A percentile compares a stretch with the other conserved stretches of the same genome.
Conservation (phyloP, 1,284 basidiomycete species). For the Clitocybe nebularis region DNA sequence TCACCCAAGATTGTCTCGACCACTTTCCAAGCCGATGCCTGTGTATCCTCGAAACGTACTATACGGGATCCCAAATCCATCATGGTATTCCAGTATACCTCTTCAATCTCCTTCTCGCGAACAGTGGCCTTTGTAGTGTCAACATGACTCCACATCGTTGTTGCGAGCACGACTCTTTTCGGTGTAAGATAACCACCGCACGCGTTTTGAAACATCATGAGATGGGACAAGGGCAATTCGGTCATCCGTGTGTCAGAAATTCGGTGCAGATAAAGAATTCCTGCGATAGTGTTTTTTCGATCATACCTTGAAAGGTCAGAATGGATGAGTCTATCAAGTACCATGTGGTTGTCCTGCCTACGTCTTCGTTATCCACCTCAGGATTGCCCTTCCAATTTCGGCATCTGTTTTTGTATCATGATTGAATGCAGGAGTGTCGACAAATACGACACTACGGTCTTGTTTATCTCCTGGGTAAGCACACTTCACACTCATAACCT, state of each 20-base stretch:
- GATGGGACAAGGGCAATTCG: slow-evolving; percentile 13
- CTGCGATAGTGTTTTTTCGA: slow-evolving; percentile 12
- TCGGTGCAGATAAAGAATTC: slow-evolving; percentile 20
- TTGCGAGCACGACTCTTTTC: slow-evolving; percentile 13
- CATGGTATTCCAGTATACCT: slow-evolving; percentile 16
- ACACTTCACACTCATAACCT: slow-evolving; percentile 12
- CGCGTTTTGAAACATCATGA: slow-evolving; percentile 15
- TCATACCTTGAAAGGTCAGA: slow-evolving; percentile 1
- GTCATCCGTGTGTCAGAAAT: slow-evolving; percentile 17
- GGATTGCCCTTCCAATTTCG: slow-evolving; percentile 17
- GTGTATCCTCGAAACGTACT: slow-evolving; percentile 9
- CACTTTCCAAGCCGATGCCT: slow-evolving; percentile 6
- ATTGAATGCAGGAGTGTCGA: slow-evolving; percentile 24
- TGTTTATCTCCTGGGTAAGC: slow-evolving; percentile 10
- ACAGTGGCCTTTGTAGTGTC: slow-evolving; percentile 6
- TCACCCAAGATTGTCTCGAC: slow-evolving; percentile 3
- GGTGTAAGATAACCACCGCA: slow-evolving; percentile 14
- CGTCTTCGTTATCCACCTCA: slow-evolving; percentile 19
- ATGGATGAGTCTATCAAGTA: background rate
- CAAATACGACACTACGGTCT: slow-evolving; percentile 17
- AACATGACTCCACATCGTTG: slow-evolving; percentile 18
- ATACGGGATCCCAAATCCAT: slow-evolving; percentile 11
- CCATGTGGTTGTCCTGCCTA: slow-evolving; percentile 1
- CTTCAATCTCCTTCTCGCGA: slow-evolving; percentile 12
- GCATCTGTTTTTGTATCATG: slow-evolving; percentile 15